phyloP scores from a whole-genome alignment of 768 basidiomycete species.

The Multifurca ochricompacta region DNA sequence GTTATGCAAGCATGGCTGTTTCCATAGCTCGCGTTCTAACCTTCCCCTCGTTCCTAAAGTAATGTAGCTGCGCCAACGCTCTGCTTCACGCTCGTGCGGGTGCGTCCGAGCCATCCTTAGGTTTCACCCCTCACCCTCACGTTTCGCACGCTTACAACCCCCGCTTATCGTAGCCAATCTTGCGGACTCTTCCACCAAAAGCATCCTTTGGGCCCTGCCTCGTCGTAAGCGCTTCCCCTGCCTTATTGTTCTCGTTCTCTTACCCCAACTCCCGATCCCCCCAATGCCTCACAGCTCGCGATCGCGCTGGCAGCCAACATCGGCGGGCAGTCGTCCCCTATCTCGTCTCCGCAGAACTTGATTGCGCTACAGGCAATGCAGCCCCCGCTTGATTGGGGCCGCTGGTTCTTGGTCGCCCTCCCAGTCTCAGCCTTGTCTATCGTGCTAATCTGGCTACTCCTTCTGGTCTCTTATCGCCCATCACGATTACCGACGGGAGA shows the following conservation, averaged over 20 bases:
- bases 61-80: conserved; percentile 97
- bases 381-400: conserved; percentile 74
- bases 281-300: conserved; percentile 52
- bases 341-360: conserved; percentile 96
- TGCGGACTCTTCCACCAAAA: conserved; percentile 81
- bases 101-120: conserved; percentile 32
- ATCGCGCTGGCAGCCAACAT: conserved; percentile 99
- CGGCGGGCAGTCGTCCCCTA: conserved; percentile 94
- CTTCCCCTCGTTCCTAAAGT: conserved; percentile 32
- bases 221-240: conserved; percentile 53
- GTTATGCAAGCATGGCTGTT: background rate
- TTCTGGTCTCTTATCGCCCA: conserved; percentile 76
- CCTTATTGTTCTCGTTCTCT: background rate
- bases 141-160: conserved; percentile 12
- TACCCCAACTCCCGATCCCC: background rate
- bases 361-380: conserved; percentile 89
- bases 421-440: conserved; percentile 87
- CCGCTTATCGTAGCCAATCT: conserved; percentile 61
- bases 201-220: conserved; percentile 85
- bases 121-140: background rate
- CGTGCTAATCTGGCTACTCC: conserved; percentile 83
- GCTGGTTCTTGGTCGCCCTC: conserved; percentile 91
- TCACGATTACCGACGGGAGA: conserved; percentile 63
- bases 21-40: background rate
- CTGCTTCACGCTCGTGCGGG: conserved; percentile 92